phyloP scores from a whole-genome alignment of 768 basidiomycete genomes.

The Suillus clintonianus region DNA sequence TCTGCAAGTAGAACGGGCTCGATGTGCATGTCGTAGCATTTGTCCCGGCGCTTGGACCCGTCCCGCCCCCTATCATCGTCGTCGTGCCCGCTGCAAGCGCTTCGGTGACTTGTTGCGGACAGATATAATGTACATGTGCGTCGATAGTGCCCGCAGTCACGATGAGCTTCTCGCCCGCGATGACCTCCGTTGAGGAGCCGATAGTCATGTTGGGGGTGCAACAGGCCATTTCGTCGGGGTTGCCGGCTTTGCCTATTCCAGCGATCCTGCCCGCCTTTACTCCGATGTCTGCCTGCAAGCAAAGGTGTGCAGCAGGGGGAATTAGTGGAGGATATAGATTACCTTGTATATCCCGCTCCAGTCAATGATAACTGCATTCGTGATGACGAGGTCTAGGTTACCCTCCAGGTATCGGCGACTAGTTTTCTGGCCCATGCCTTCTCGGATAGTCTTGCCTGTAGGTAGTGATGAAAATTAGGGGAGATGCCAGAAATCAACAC shows the following conservation, averaged over 20 bases:
- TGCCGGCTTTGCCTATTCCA: conserved; percentile 96
- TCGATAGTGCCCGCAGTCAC: conserved; percentile 94
- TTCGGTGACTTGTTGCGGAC: conserved; percentile 88
- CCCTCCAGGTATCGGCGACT: conserved; percentile 64
- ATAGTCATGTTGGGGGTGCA: conserved; percentile 75
- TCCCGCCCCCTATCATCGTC: conserved; percentile 95
- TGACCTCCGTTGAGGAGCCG: conserved; percentile 91
- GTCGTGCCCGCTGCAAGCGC: conserved; percentile 84
- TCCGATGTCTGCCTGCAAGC: conserved; percentile 88
- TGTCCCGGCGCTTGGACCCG: conserved; percentile 88
- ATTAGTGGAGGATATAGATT: not conserved
- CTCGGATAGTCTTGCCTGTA: conserved; percentile 87
- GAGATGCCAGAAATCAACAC: conserved; percentile 4
- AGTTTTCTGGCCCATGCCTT: conserved; percentile 95
- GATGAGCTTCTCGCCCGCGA: conserved; percentile 94
- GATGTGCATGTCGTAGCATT: conserved; percentile 93
- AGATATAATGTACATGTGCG: conserved; percentile 93
- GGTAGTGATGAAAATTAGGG: not conserved
- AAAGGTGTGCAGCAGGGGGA: conserved; percentile 6
- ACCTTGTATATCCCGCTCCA: conserved; percentile 97
- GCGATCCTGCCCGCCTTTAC: conserved; percentile 79
- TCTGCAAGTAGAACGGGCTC: conserved; percentile 83
- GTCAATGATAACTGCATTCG: conserved; percentile 92
- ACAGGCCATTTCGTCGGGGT: conserved; percentile 88
- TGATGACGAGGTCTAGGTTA: conserved; percentile 86